A percentile compares a stretch with the other conserved stretches of the same genome.
These are phyloP conservation scores for Cystobasidium ongulense DNA, from an alignment of 768 basidiomycete genomes.

Conservation along the genomic window DNA sequence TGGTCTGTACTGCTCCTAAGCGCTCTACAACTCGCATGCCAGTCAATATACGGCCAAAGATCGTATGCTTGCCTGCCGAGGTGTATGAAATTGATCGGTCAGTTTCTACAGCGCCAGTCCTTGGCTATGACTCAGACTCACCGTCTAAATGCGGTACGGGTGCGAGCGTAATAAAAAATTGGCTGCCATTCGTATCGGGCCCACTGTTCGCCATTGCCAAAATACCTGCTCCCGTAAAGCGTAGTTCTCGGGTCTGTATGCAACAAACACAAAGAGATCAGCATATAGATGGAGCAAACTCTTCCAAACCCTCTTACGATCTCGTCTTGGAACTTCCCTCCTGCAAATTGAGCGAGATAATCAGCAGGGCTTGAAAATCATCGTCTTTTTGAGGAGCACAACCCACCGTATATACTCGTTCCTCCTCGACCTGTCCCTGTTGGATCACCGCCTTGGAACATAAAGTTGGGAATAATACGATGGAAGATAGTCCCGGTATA, in stretches of 20 bases:
- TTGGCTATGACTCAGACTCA: slow-evolving; percentile 9
- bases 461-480: slow-evolving; percentile 90
- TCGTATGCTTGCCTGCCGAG: slow-evolving; percentile 47
- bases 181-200: slow-evolving; percentile 49
- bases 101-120: slow-evolving; percentile 42
- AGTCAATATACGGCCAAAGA: slow-evolving; percentile 68
- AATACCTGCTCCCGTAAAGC: slow-evolving; percentile 93
- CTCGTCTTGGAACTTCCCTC: slow-evolving; percentile 51
- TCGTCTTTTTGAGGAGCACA: neutral
- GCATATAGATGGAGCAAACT: slow-evolving; percentile 50
- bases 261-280: slow-evolving; percentile 23
- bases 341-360: slow-evolving; percentile 28
- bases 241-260: slow-evolving; percentile 65
- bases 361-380: slow-evolving; percentile 61
- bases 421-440: slow-evolving; percentile 85
- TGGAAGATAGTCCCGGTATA: slow-evolving; percentile 87
- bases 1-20: slow-evolving; percentile 79
- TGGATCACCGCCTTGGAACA: slow-evolving; percentile 90
- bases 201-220: slow-evolving; percentile 55
- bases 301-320: slow-evolving; percentile 45
- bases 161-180: slow-evolving; percentile 46
- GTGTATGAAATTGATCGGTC: slow-evolving; percentile 38
- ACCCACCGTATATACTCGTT: slow-evolving; percentile 44
- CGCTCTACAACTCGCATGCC: slow-evolving; percentile 91
- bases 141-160: slow-evolving; percentile 30